These are phyloP conservation scores for Boechera stricta DNA, from an alignment of 345 rosid species.

Conservation along the genomic window DNA sequence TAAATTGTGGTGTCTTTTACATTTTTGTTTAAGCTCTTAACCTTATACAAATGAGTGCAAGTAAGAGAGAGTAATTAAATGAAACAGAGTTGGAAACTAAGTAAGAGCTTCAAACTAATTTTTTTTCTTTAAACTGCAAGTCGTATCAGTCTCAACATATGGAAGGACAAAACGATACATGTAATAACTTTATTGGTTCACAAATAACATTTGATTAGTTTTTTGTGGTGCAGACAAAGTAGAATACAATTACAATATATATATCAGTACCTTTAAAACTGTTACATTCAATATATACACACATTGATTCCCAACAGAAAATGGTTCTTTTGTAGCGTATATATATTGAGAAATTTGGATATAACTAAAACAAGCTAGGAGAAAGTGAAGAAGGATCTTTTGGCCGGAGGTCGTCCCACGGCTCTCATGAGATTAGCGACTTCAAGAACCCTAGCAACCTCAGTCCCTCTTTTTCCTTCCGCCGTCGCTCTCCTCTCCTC, in stretches of 20 bases:
- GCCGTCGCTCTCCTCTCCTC: constrained; percentile 94
- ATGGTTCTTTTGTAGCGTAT: constrained; percentile 4
- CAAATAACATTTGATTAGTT: neutral
- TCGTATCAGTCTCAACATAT: neutral
- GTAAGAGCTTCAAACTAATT: neutral
- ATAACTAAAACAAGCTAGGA: constrained; percentile 11
- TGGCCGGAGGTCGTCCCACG: constrained; percentile 85
- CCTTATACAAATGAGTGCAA: neutral
- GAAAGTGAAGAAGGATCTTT: constrained; percentile 74
- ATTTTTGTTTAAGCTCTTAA: neutral
- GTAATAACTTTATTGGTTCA: neutral
- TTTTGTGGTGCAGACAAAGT: neutral
- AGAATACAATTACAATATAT: neutral
- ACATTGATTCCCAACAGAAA: constrained; percentile 29
- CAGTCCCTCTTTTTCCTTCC: constrained; percentile 80
- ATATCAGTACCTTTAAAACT: neutral
- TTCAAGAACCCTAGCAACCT: constrained; percentile 75
- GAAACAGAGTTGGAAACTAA: neutral
- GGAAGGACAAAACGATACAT: constrained; percentile 1
- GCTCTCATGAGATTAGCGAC: constrained; percentile 90
- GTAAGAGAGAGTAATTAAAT: neutral
- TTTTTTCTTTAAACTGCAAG: neutral
- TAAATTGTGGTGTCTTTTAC: neutral
- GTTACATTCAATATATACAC: constrained; percentile 16
- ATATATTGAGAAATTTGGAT: neutral